Evolutionary conservation across 306 rosid genomes (phyloP).

Genomic region (Mimosa pudica): DNA sequence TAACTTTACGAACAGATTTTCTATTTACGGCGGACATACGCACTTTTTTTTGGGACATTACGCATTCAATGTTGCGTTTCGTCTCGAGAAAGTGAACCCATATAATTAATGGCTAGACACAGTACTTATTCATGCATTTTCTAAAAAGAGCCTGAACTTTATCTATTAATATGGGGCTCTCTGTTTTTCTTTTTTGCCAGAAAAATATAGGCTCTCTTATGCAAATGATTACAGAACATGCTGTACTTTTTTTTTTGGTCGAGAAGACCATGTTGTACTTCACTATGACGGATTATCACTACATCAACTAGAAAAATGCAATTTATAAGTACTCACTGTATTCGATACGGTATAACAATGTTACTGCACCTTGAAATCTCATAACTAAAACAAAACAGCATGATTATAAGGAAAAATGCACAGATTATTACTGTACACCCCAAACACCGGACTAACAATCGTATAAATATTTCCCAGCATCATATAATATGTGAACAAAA

Average conservation of each 20-base stretch:
- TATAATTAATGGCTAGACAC: background rate
- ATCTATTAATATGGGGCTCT: background rate
- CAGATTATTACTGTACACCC: constrained; percentile 62
- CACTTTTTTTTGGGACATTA: too few species aligned
- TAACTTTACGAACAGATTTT: too few species aligned
- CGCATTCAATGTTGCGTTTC: background rate
- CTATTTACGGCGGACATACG: too few species aligned
- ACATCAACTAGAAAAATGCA: background rate
- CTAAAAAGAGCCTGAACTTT: background rate
- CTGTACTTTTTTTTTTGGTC: too few species aligned
- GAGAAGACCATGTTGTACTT: background rate
- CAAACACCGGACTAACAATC: constrained; percentile 43
- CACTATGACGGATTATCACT: background rate
- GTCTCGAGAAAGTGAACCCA: background rate
- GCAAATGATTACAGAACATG: background rate
- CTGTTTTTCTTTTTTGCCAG: too few species aligned
- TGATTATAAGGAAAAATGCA: constrained; percentile 48
- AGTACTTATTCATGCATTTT: background rate
- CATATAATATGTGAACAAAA: constrained; percentile 49
- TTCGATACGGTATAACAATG: constrained; percentile 8
- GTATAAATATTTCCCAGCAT: constrained; percentile 51
- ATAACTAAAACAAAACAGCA: constrained; percentile 29
- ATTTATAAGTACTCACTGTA: background rate
- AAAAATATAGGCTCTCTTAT: background rate
- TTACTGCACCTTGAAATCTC: constrained; percentile 27